These are phyloP conservation scores for Microdochium trichocladiopsis DNA, from an alignment of 2,329 filamentous ascomycete genomes.

Conservation along the genomic window DNA sequence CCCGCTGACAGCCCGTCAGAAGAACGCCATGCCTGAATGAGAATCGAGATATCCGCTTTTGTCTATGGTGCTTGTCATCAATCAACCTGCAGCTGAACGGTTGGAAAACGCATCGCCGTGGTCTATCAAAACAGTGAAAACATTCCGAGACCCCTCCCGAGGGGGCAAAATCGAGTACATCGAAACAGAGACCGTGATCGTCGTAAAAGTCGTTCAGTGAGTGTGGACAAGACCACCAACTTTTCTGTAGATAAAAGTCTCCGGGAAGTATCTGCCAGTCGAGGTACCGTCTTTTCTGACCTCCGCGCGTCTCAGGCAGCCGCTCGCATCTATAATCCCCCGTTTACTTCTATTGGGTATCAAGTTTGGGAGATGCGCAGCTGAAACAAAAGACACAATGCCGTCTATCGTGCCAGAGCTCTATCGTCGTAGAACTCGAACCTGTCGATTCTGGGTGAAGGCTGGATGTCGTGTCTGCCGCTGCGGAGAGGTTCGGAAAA, in stretches of 20 bases:
- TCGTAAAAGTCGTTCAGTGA: slow-evolving; percentile 19
- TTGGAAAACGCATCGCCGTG: slow-evolving; percentile 16
- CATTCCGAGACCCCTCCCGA: slow-evolving; percentile 19
- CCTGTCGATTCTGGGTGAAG: slow-evolving; percentile 22
- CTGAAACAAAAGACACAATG: slow-evolving; percentile 26
- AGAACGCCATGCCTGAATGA: slow-evolving; percentile 32
- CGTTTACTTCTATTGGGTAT: slow-evolving; percentile 27
- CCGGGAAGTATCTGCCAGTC: slow-evolving; percentile 14
- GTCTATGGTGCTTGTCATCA: slow-evolving; percentile 41
- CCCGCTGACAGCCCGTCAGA: slow-evolving; percentile 13
- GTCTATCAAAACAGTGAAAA: slow-evolving; percentile 23
- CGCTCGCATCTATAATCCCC: slow-evolving; percentile 19
- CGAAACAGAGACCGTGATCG: slow-evolving; percentile 22
- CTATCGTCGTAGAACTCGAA: slow-evolving; percentile 22
- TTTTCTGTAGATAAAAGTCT: slow-evolving; percentile 19
- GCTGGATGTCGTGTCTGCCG: slow-evolving; percentile 21
- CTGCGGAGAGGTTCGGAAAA: slow-evolving; percentile 17
- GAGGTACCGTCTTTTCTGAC: slow-evolving; percentile 16
- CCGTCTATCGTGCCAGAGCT: slow-evolving; percentile 27
- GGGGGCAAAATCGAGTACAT: slow-evolving; percentile 23
- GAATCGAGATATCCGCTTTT: slow-evolving; percentile 61
- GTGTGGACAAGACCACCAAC: slow-evolving; percentile 12
- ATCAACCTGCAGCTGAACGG: slow-evolving; percentile 22
- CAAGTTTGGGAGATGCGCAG: slow-evolving; percentile 22
- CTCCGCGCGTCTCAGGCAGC: slow-evolving; percentile 24